Base-by-base conservation (phyloP, 495 filamentous ascomycete species). In the Xanthoparmelia taractica region DNA sequence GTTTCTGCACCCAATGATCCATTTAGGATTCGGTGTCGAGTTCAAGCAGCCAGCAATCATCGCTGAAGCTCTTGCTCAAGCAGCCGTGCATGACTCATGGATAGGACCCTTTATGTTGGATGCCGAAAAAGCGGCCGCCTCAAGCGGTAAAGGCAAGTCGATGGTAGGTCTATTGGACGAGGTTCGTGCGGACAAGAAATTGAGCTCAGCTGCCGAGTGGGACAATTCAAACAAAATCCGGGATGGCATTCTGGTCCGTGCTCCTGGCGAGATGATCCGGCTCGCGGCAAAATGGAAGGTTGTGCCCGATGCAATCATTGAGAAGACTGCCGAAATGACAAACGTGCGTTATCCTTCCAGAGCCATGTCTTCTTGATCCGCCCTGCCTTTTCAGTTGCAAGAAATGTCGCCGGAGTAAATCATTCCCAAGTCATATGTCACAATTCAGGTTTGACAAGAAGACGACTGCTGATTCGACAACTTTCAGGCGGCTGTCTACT, bases 1-100 rank as follows among this genome's bases (percentile, higher is more conserved):
- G 1, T 82, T 92, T 64, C 67, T 94, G 3, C 91, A 96, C 69
- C 89, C 90, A 12, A 64, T 93, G 10, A 96, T 96, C 66, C 90
- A 96, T 66, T 79, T 96, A 15, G 89, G 90, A 45, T 94, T 89
- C 69, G 91, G 86, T 2, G 66, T 96, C 23, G 90, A 96, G 66
- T 95, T 90, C 75, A 67, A 80, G 2, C 88, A 93, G 69, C 89
- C 88, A 6, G 89, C 88, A 43, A 85, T 96, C 47, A 78, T 96
- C 23, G 88, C 91, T 2, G 85, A 94, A 79, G 92, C 76, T 4
- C 79, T 96, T 8, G 89, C 92, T 4, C 85, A 93, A 76, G 76
- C 87, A 12, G 84, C 86, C 5, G 80, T 88, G 10, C 86, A 90
- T 67, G 73, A 76, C 0, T 69, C 77, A 45, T 80, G 79, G 70